Evolutionary conservation across 345 rosid species (phyloP).

Genomic region (Lagerstroemia speciosa): DNA sequence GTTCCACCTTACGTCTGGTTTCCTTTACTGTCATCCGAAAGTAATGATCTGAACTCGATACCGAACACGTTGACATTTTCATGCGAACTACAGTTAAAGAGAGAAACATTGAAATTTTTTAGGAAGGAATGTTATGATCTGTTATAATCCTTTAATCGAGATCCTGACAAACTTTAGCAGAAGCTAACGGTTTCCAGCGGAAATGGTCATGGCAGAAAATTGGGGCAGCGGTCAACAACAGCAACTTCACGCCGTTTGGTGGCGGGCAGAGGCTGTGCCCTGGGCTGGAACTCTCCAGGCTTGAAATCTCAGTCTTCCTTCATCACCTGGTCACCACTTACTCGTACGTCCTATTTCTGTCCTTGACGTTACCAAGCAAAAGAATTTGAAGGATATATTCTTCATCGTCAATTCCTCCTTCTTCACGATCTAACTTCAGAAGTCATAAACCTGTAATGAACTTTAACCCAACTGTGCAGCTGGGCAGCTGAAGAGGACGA

Average conservation of each 20-base stretch:
- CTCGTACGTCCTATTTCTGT: conserved; percentile 24
- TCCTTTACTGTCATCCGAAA: not conserved
- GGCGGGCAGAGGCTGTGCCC: conserved; percentile 99
- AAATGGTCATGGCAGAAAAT: conserved; percentile 37
- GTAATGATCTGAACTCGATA: not conserved
- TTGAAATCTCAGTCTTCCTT: conserved; percentile 82
- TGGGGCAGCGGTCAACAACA: conserved; percentile 39
- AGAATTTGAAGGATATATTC: not conserved
- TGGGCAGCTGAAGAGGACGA: conserved; percentile 59
- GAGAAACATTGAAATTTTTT: no score
- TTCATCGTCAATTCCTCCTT: not conserved
- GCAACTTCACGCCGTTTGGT: conserved; percentile 83
- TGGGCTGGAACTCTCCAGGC: conserved; percentile 84
- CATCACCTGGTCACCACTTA: conserved; percentile 78
- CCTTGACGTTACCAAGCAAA: not conserved
- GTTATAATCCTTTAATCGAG: no score
- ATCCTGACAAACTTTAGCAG: not conserved
- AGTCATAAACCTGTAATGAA: not conserved
- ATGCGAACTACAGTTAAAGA: not conserved
- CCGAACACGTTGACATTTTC: not conserved
- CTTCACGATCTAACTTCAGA: not conserved
- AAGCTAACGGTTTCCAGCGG: not conserved
- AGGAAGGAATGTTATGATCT: no score
- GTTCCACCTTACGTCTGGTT: not conserved
- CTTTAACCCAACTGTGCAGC: conserved; percentile 19